These are phyloP conservation scores for Lonicera japonica DNA, from an alignment of 129 eudicot species.

Conservation along the genomic window DNA sequence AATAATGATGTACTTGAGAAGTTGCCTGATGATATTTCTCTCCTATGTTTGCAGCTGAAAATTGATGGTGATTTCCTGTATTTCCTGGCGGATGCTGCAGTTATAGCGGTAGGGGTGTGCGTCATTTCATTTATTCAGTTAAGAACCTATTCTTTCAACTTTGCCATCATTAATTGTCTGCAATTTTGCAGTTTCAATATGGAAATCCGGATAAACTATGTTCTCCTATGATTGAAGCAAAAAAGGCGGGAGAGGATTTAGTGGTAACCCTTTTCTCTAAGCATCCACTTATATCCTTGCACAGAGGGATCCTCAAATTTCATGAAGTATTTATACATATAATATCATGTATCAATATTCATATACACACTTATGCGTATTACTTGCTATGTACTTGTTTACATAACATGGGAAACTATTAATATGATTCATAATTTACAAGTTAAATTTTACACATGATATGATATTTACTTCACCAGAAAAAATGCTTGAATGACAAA, in stretches of 20 bases:
- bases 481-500: not conserved
- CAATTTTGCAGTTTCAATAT: slow-evolving; percentile 69
- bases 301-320: too few species aligned
- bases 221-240: slow-evolving; percentile 71
- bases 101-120: slow-evolving; percentile 54
- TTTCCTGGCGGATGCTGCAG: slow-evolving; percentile 97
- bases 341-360: too few species aligned
- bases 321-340: too few species aligned
- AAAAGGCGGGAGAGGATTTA: slow-evolving; percentile 74
- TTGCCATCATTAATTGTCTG: slow-evolving; percentile 18
- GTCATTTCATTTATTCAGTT: not conserved
- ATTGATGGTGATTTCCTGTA: slow-evolving; percentile 88
- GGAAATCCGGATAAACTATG: slow-evolving; percentile 91
- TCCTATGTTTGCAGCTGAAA: slow-evolving; percentile 45
- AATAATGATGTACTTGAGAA: not conserved
- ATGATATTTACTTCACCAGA: not conserved
- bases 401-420: not conserved
- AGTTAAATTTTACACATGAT: not conserved
- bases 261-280: slow-evolving; percentile 67
- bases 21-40: not conserved
- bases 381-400: too few species aligned
- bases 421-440: not conserved
- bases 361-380: not conserved
- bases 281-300: too few species aligned
- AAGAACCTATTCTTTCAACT: not conserved